phyloP scores from a whole-genome alignment of 257 asterid species.

The Coffea canephora region DNA sequence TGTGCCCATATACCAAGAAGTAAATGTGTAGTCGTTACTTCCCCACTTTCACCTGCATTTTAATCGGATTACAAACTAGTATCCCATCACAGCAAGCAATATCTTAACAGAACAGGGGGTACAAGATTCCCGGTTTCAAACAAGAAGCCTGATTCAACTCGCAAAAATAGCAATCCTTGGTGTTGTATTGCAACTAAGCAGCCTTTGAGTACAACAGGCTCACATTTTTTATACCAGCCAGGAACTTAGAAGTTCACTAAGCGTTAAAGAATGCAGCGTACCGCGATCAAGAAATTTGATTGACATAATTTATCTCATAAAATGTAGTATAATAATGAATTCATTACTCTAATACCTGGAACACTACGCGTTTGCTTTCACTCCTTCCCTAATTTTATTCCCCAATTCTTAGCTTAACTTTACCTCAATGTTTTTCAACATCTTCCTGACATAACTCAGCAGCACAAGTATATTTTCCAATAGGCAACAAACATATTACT shows the following conservation, averaged over 20 bases:
- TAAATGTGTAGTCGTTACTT: slow-evolving; percentile 63
- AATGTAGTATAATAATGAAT: background rate
- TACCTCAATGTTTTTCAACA: background rate
- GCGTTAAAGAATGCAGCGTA: background rate
- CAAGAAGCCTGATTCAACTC: background rate
- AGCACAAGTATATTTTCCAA: background rate
- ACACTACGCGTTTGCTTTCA: background rate
- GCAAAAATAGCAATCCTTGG: background rate
- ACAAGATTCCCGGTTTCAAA: background rate
- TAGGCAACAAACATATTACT: background rate
- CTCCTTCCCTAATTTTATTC: too few relatives aligned
- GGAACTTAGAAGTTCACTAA: background rate
- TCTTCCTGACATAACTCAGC: background rate
- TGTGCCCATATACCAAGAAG: slow-evolving; percentile 85
- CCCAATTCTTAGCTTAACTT: too few relatives aligned
- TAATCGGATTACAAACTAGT: background rate
- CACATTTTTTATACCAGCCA: too few relatives aligned
- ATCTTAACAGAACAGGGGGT: background rate
- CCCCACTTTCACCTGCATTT: slow-evolving; percentile 77
- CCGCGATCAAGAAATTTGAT: background rate
- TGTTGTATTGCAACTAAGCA: background rate
- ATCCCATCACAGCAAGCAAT: background rate
- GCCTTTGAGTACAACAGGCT: background rate
- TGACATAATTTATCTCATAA: background rate
- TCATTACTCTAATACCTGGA: background rate